phyloP scores from a whole-genome alignment of 2,329 filamentous ascomycete genomes.

The Aspergillus novoparasiticus region DNA sequence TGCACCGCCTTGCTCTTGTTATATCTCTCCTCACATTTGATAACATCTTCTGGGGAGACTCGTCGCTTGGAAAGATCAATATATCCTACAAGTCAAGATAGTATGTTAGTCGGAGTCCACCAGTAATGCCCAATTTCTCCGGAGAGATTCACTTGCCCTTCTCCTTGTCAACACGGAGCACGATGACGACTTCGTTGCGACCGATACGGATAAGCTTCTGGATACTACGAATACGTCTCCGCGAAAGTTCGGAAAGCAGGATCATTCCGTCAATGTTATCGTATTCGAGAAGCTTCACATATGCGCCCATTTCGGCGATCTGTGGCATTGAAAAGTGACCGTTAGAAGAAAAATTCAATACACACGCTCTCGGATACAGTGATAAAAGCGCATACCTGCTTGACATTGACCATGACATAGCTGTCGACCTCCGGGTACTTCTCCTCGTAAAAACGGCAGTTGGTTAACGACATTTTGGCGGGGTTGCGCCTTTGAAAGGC shows the following conservation, averaged over 20 bases:
- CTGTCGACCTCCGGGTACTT: conserved; percentile 98
- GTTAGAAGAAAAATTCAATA: conserved; percentile 15
- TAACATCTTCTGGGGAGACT: conserved; percentile 94
- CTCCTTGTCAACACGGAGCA: conserved; percentile 98
- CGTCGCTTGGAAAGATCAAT: conserved; percentile 98
- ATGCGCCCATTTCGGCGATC: conserved; percentile 99
- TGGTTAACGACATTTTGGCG: conserved; percentile 88
- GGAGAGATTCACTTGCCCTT: conserved; percentile 65
- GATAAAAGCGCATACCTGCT: conserved; percentile 66
- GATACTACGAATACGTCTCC: conserved; percentile 97
- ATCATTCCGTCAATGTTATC: conserved; percentile 99
- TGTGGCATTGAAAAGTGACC: conserved; percentile 38
- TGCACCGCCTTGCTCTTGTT: conserved; percentile 99
- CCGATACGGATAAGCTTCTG: conserved; percentile 99
- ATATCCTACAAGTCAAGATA: conserved; percentile 62
- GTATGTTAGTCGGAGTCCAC: conserved; percentile 22
- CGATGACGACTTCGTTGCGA: conserved; percentile 97
- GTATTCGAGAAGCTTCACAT: conserved; percentile 99
- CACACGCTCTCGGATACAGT: neutral
- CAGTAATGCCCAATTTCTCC: neutral
- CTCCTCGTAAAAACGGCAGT: conserved; percentile 97
- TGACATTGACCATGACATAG: conserved; percentile 99
- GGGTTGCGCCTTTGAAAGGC: conserved; percentile 38
- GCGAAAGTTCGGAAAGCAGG: conserved; percentile 91
- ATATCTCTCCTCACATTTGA: conserved; percentile 98